Percentiles rank a stretch among this genome's conserved stretches.
Evolutionary conservation across 148 eudicot species (phyloP).

Genomic region (Chenopodium berlandieri): DNA sequence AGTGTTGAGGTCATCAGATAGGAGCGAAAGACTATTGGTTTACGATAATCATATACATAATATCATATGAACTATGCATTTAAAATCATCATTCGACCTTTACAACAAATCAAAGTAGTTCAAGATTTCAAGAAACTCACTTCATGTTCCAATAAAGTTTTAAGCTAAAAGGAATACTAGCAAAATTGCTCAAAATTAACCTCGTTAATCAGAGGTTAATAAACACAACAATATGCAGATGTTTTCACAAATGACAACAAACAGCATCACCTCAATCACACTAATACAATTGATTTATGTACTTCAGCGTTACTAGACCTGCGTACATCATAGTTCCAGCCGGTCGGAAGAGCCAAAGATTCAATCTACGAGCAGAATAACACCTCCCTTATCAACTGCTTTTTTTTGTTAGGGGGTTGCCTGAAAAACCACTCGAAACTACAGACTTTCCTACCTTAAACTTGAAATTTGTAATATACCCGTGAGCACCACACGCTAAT

Average conservation of each 20-base stretch:
- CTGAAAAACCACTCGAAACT: slow-evolving; percentile 30
- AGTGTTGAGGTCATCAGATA: slow-evolving; percentile 44
- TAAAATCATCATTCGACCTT: slow-evolving; percentile 52
- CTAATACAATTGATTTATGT: not conserved
- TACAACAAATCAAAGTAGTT: too few relatives aligned
- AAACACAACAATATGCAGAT: too few relatives aligned
- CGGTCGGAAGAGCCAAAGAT: slow-evolving; percentile 31
- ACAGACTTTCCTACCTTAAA: not conserved
- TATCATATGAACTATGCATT: slow-evolving; percentile 83
- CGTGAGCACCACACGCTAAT: too few relatives aligned
- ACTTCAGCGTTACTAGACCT: slow-evolving; percentile 32
- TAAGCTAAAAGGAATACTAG: too few relatives aligned
- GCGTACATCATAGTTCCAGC: slow-evolving; percentile 26
- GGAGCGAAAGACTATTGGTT: slow-evolving; percentile 56
- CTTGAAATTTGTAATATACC: too few relatives aligned
- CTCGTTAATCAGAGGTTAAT: too few relatives aligned
- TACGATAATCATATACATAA: slow-evolving; percentile 38
- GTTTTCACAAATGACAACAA: too few relatives aligned
- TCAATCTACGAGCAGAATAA: slow-evolving; percentile 32
- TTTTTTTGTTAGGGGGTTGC: slow-evolving; percentile 31
- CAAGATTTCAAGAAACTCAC: too few relatives aligned
- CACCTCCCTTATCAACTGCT: slow-evolving; percentile 29
- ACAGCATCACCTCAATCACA: too few relatives aligned
- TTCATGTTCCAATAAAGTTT: too few relatives aligned
- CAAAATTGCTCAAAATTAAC: too few relatives aligned